Evolutionary conservation across 768 basidiomycete genomes (phyloP), one percentile per base, ranked within the genome.

Genomic region (Paxillus ammoniavirescens): DNA sequence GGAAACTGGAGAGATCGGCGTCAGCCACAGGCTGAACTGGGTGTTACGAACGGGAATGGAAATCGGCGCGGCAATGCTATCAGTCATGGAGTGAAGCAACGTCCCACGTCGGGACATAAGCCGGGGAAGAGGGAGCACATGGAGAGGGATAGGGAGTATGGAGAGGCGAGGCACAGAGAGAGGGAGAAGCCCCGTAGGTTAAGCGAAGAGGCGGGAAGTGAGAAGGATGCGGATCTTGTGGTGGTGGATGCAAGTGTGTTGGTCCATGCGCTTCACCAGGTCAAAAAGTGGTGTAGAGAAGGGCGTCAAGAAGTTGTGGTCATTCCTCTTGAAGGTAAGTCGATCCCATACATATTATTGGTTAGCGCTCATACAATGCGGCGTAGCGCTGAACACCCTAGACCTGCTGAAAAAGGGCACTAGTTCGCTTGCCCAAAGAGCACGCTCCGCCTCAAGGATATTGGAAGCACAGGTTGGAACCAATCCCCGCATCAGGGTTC

Each of bases 331-430:
- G 93, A 97, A 82, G 92, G 93, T 93, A 57, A 47, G 80, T 74
- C 2, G 21, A 35, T 7, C 2, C 37, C 28, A 31, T 55, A 26
- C 37, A 23, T 35, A 15, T 15, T 17, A 23, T 7, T 26, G 10
- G 49, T 53, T 47, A 46, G 5, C 46, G 35, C 61, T 62, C 57
- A 60, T 31, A 21, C 14, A 42, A 31, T 31, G 23, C 41, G 23
- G 21, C 47, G 23, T 67, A 96, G 93, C 89, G 8, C 78, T 97
- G 26, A 95, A 93, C 63, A 95, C 93, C 0, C 79, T 97, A 2
- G 94, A 97, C 65, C 74, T 95, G 2, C 81, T 96, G 64, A 97
- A 97, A 80, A 97, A 96, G 66, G 93, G 93, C 1, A 84, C 86
- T 0, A 88, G 79, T 26, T 72, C 82, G 0, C 78, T 93, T 10